Conservation (phyloP, 768 basidiomycete species). For the Boletellus ananas region DNA sequence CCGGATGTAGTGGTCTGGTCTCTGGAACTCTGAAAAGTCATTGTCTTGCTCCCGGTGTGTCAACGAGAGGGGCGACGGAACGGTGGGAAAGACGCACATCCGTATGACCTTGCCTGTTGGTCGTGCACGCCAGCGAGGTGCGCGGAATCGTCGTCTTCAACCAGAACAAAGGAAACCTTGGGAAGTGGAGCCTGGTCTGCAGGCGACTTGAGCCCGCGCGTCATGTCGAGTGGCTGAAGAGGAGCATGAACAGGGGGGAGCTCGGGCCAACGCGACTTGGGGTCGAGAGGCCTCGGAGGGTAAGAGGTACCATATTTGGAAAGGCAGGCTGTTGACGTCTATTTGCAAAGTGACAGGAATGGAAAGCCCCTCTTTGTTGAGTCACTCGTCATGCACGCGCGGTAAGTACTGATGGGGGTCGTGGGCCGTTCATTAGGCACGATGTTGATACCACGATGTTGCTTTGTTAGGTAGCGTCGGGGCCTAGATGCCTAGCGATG, state of each 20-base stretch:
- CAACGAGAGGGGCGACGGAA: slow-evolving; percentile 1
- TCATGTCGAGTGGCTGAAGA: slow-evolving; percentile 27
- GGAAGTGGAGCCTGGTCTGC: slow-evolving; percentile 45
- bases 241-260: slow-evolving; percentile 17
- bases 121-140: slow-evolving; percentile 64
- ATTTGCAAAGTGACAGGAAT: slow-evolving; percentile 10
- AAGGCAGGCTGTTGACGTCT: slow-evolving; percentile 10
- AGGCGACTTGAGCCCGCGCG: slow-evolving; percentile 37
- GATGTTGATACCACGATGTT: no score
- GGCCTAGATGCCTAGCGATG: no score
- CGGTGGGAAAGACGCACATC: slow-evolving; percentile 50
- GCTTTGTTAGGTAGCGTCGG: no score
- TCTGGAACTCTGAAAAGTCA: slow-evolving; percentile 65
- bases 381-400: no score
- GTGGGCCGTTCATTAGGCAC: no score
- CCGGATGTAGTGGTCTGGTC: slow-evolving; percentile 86
- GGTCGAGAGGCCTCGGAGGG: slow-evolving; percentile 3
- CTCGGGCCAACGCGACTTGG: slow-evolving; percentile 8
- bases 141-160: slow-evolving; percentile 59
- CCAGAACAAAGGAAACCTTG: slow-evolving; percentile 62
- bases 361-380: slow-evolving; percentile 1
- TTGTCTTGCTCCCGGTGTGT: slow-evolving; percentile 42
- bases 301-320: slow-evolving; percentile 17
- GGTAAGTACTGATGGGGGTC: no score
- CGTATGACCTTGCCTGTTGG: slow-evolving; percentile 60